These are phyloP conservation scores for Cystobasidium onofrii DNA, from an alignment of 768 basidiomycete genomes.

Conservation along the genomic window DNA sequence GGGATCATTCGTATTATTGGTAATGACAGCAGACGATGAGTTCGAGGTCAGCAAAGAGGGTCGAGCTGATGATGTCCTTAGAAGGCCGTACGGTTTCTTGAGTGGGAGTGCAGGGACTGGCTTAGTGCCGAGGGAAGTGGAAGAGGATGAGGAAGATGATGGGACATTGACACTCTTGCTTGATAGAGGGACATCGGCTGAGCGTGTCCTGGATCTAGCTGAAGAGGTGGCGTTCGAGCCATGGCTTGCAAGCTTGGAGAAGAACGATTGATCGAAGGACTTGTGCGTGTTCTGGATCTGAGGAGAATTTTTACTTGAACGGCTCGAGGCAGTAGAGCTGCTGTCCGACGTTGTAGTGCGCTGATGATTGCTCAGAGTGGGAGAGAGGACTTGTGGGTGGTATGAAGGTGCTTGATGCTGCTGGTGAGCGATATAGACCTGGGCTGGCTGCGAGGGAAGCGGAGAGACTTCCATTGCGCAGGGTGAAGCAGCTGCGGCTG, in stretches of 20 bases:
- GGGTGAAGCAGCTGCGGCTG: not conserved
- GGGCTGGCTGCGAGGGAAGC: not conserved
- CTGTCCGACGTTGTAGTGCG: not conserved
- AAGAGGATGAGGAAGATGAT: not conserved
- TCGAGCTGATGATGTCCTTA: slow-evolving; percentile 19
- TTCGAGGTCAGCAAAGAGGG: not conserved
- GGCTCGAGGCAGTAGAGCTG: not conserved
- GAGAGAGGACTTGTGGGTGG: not conserved
- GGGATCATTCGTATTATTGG: not conserved
- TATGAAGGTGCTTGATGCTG: not conserved
- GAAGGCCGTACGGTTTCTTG: slow-evolving; percentile 8
- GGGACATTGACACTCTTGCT: slow-evolving; percentile 1
- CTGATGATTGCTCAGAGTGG: not conserved
- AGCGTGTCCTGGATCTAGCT: not conserved
- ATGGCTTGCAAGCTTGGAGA: slow-evolving; percentile 4
- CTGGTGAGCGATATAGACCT: not conserved
- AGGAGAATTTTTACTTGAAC: not conserved
- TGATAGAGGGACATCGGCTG: slow-evolving; percentile 4
- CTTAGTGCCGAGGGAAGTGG: not conserved
- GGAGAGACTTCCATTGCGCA: slow-evolving; percentile 19
- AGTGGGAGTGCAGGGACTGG: not conserved
- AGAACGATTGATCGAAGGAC: slow-evolving; percentile 24
- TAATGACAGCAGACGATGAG: not conserved
- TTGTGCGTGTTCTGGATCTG: not conserved
- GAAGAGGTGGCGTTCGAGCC: not conserved